Conservation (phyloP, 306 rosid genomes). For the Begonia fuchsioides region DNA sequence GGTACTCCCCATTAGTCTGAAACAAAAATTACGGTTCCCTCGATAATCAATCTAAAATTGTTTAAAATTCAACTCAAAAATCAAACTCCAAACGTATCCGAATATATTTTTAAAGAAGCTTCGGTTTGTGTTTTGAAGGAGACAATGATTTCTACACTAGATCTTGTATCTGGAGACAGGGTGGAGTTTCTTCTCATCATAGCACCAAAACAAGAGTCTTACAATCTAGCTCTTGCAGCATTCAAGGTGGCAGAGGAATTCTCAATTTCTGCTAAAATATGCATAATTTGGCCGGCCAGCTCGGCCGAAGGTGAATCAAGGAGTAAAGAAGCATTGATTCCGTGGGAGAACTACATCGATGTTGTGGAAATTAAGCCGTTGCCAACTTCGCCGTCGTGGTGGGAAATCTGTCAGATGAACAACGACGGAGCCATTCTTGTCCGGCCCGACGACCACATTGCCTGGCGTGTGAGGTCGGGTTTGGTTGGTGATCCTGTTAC, state of each 20-base stretch:
- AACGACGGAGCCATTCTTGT: slow-evolving; percentile 59
- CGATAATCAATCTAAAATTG: too few species aligned
- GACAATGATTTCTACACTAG: slow-evolving; percentile 49
- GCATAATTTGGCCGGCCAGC: slow-evolving; percentile 53
- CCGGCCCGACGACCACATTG: slow-evolving; percentile 76
- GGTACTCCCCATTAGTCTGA: slow-evolving; percentile 20
- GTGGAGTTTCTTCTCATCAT: slow-evolving; percentile 63
- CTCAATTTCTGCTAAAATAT: slow-evolving; percentile 34
- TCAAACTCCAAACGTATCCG: too few species aligned
- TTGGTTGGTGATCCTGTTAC: slow-evolving; percentile 31
- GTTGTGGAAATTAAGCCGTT: slow-evolving; percentile 33
- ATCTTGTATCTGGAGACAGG: slow-evolving; percentile 54
- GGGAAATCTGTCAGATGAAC: slow-evolving; percentile 62
- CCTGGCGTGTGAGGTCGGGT: slow-evolving; percentile 51
- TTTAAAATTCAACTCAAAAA: too few species aligned
- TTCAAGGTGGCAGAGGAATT: slow-evolving; percentile 49
- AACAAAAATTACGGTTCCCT: too few species aligned
- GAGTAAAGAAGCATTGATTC: slow-evolving; percentile 32
- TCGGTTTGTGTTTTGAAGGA: slow-evolving; percentile 23
- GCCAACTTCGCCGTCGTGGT: slow-evolving; percentile 39
- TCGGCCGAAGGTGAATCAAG: slow-evolving; percentile 21
- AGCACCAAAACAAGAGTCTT: slow-evolving; percentile 43
- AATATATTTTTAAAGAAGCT: too few species aligned
- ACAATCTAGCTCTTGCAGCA: slow-evolving; percentile 46
- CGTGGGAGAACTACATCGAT: slow-evolving; percentile 52